These are phyloP conservation scores for Lithocarpus polystachyus DNA, from an alignment of 306 rosid genomes.

Conservation along the genomic window DNA sequence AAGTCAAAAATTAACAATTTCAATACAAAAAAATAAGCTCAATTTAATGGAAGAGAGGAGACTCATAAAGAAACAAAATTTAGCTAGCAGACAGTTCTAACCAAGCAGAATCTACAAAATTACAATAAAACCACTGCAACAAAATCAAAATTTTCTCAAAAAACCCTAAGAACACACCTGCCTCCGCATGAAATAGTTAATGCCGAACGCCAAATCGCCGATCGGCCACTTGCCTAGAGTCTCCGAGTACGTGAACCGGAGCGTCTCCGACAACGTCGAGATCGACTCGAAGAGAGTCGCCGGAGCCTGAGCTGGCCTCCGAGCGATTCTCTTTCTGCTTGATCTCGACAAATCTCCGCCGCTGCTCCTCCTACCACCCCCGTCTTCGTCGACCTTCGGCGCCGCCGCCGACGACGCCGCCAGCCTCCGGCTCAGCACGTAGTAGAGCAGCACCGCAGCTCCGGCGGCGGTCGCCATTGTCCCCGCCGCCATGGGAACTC, in stretches of 20 bases:
- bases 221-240: slow-evolving; percentile 97
- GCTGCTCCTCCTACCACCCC: slow-evolving; percentile 30
- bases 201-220: slow-evolving; percentile 97
- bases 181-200: slow-evolving; percentile 84
- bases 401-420: neutral
- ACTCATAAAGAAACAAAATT: no score
- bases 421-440: slow-evolving; percentile 49
- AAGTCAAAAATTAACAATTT: no score
- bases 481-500: slow-evolving; percentile 76
- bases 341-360: slow-evolving; percentile 51
- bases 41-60: no score
- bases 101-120: neutral
- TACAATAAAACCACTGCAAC: neutral
- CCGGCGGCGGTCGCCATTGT: slow-evolving; percentile 96
- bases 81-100: neutral
- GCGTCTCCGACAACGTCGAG: slow-evolving; percentile 73
- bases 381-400: slow-evolving; percentile 32
- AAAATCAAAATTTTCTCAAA: neutral
- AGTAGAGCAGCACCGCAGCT: slow-evolving; percentile 70
- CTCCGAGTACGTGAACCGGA: slow-evolving; percentile 84
- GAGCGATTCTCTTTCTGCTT: slow-evolving; percentile 53
- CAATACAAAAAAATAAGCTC: no score
- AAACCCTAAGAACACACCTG: slow-evolving; percentile 50
- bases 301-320: slow-evolving; percentile 97
- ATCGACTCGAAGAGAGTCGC: slow-evolving; percentile 84